Percentiles rank a stretch among this genome's conserved stretches.
Evolutionary conservation across 257 asterid species (phyloP).

Genomic region (Fraxinus anomala): DNA sequence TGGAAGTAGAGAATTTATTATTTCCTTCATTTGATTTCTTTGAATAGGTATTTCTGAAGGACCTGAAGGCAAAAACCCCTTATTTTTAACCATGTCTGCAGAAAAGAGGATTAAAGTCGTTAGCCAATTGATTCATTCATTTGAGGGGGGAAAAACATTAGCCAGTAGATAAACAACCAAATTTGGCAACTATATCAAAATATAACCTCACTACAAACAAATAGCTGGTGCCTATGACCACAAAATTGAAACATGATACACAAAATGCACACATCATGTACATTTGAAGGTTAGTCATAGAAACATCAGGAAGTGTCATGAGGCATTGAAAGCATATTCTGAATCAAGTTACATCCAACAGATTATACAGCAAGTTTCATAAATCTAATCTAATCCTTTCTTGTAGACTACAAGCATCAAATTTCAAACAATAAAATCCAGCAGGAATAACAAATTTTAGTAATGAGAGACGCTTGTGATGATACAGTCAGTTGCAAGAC

Average conservation of each 20-base stretch:
- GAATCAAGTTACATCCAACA: conserved; percentile 3
- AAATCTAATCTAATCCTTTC: conserved; percentile 1
- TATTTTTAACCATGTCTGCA: conserved; percentile 97
- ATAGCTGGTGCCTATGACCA: conserved; percentile 11
- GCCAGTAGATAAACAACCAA: not conserved
- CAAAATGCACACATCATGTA: not conserved
- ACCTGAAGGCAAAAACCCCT: conserved; percentile 97
- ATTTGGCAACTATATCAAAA: conserved; percentile 8
- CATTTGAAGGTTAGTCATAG: not conserved
- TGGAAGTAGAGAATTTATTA: conserved; percentile 76
- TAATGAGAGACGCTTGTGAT: conserved; percentile 14
- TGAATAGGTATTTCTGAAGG: conserved; percentile 93
- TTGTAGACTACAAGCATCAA: conserved; percentile 23
- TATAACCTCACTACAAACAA: not conserved
- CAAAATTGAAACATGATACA: conserved; percentile 7
- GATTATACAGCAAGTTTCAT: not conserved
- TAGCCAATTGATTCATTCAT: not conserved
- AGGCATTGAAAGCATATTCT: conserved; percentile 10
- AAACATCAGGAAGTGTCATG: conserved; percentile 8
- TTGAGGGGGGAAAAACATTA: not conserved
- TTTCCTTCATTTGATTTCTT: conserved; percentile 83
- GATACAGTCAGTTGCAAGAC: conserved; percentile 21
- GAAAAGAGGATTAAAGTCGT: conserved; percentile 23
- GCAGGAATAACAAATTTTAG: conserved; percentile 20
- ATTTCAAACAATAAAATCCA: conserved; percentile 10